Evolutionary conservation across 2,329 filamentous ascomycete species (phyloP), one percentile per base, ranked within the genome.

Genomic region (Rhexocercosporidium sp.): DNA sequence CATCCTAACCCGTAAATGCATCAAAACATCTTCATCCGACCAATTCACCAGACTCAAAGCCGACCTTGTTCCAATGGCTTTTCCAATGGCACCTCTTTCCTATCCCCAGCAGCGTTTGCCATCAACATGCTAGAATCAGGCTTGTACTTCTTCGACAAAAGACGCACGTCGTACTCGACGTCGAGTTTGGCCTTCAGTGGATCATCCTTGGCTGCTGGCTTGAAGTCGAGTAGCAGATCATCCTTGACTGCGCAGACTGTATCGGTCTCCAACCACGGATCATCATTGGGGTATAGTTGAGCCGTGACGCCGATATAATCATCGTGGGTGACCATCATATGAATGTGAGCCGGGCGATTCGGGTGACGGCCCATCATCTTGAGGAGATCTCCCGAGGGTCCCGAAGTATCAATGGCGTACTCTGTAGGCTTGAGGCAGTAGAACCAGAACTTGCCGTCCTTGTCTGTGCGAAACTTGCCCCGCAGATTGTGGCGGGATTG

Each of bases 251-350:
- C 85, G 66, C 85, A 87, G 9, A 86, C 85, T 5, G 81, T 79
- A 70, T 87, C 85, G 51, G 82, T 79, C 6, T 72, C 72, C 25
- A 92, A 81, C 72, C 92, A 89, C 69, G 85, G 83, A 77, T 89
- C 88, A 69, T 86, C 83, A 66, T 83, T 81, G 77, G 93, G 91
- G 76, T 93, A 95, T 64, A 96, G 88, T 77, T 96, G 92, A 0
- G 90, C 92, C 0, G 90, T 91, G 57, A 96, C 84, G 0, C 89
- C 83, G 74, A 88, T 90, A 81, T 90, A 89, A 8, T 85, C 85
- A 1, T 85, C 82, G 14, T 83, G 82, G 31, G 83, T 82, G 76
- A 87, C 84, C 71, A 89, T 83, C 54, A 80, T 75, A 75, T 89
- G 87, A 59, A 89, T 84, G 72, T 89, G 87, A 3, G 86, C 86